Evolutionary conservation across 164 flowering plant genomes (phyloP), one percentile per base, ranked within the genome.

Genomic region (Tetrastigma voinierianum): DNA sequence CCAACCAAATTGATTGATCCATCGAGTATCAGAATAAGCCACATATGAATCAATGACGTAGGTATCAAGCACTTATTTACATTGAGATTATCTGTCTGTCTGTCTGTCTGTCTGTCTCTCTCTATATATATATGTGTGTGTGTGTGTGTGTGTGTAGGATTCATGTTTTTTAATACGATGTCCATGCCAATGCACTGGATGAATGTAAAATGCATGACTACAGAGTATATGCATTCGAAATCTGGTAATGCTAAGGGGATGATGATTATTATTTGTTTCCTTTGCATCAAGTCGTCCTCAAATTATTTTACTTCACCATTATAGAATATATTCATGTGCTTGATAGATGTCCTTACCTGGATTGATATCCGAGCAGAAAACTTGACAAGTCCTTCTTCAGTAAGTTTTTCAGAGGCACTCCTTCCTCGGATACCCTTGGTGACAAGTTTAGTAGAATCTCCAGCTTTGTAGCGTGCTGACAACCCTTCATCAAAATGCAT

Each of bases 401-500:
- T 79, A n/a, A 95, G 96, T 78, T 95, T 95, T 71, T 87, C 96
- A 59, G 89, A 85, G 45, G 98, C 99, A 76, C 81, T 86, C 81
- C 85, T 92, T 60, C 95, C 98, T 61, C 99, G 89, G 25, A 77
- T 59, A 20, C 92, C 90, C 83, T 89, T 96, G 20, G 90, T 73
- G 21, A 87, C 82, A 70, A 86, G 78, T 77, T 88, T 93, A 40
- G 93, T 84, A 44, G 89, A 69, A 48, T 93, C 95, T 58, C 90
- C 87, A 55, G 86, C 84, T 78, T 80, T 92, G 46, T 74, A 74
- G 40, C 99, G 82, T 55, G 90, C 97, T 25, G 93, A 84, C 68
- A 90, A 70, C 17, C 87, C 98, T 70, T 93, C 98, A 64, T 92
- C 99, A 85, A 96, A 96, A 80, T 96, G 99, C 85, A 83, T 80